phyloP scores from a whole-genome alignment of 2,329 filamentous ascomycete species.

The Epichloe festucae region DNA sequence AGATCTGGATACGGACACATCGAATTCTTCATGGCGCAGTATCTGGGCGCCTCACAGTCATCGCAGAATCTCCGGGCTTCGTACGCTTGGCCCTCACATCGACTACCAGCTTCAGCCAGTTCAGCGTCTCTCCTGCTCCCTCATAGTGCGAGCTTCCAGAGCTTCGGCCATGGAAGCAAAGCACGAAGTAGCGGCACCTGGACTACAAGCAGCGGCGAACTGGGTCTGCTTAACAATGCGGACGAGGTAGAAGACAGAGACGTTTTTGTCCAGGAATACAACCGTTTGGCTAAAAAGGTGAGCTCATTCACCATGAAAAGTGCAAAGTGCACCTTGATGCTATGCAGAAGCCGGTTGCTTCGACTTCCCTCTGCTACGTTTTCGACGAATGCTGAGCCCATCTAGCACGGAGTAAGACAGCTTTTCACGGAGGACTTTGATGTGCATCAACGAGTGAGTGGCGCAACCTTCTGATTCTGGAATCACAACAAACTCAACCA shows the following conservation, averaged over 20 bases:
- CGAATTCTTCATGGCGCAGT: slow-evolving; percentile 13
- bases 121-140: slow-evolving; percentile 14
- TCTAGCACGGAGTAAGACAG: slow-evolving; percentile 39
- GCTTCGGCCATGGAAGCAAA: slow-evolving; percentile 10
- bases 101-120: slow-evolving; percentile 14
- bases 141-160: slow-evolving; percentile 14
- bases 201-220: slow-evolving; percentile 41
- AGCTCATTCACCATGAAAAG: neutral
- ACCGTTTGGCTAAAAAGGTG: slow-evolving; percentile 46
- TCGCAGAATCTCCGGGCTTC: slow-evolving; percentile 10
- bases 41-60: slow-evolving; percentile 7
- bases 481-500: neutral
- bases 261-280: slow-evolving; percentile 44
- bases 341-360: neutral
- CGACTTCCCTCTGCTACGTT: neutral
- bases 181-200: slow-evolving; percentile 39
- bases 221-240: slow-evolving; percentile 31
- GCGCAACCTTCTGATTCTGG: neutral
- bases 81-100: slow-evolving; percentile 7
- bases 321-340: neutral
- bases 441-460: slow-evolving; percentile 20
- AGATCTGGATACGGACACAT: neutral
- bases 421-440: slow-evolving; percentile 25
- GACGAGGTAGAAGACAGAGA: slow-evolving; percentile 36
- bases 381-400: neutral